Evolutionary conservation across 306 rosid genomes (phyloP).

Genomic region (Gynostemma pentaphyllum): DNA sequence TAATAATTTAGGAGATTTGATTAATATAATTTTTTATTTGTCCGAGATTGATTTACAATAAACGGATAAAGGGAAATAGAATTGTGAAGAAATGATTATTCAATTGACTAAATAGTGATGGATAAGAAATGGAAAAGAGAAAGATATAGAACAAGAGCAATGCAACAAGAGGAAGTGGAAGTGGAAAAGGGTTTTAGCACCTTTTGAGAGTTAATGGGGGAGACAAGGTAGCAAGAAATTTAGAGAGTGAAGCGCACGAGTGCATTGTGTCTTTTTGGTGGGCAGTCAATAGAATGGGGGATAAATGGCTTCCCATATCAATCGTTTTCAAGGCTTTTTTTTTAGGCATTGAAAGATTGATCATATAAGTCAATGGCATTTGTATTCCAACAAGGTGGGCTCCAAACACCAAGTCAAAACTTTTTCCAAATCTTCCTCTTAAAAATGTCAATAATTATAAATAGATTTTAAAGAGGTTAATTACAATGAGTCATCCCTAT

Average conservation of each 20-base stretch:
- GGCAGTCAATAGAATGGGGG: not conserved
- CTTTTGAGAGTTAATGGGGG: not conserved
- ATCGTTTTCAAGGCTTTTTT: not conserved
- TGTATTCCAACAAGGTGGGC: not conserved
- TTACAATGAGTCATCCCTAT: not conserved
- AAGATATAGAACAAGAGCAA: no score
- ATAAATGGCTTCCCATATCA: not conserved
- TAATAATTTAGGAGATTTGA: no score
- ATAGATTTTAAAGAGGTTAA: not conserved
- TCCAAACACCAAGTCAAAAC: not conserved
- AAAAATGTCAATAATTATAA: not conserved
- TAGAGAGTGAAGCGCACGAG: no score
- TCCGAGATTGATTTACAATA: no score
- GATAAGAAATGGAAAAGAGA: no score
- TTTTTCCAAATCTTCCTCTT: not conserved
- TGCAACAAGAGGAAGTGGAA: not conserved
- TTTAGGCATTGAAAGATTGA: not conserved
- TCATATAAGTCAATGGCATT: not conserved
- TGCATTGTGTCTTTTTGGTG: not conserved
- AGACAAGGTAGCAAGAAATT: not conserved
- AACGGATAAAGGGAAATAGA: no score
- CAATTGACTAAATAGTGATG: no score
- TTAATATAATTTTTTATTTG: no score
- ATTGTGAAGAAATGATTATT: no score
- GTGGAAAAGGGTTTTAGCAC: not conserved